Evolutionary conservation across 352 stramenopile genomes (phyloP), one percentile per base, ranked within the genome.

Genomic region (Phytopythium montanum): DNA sequence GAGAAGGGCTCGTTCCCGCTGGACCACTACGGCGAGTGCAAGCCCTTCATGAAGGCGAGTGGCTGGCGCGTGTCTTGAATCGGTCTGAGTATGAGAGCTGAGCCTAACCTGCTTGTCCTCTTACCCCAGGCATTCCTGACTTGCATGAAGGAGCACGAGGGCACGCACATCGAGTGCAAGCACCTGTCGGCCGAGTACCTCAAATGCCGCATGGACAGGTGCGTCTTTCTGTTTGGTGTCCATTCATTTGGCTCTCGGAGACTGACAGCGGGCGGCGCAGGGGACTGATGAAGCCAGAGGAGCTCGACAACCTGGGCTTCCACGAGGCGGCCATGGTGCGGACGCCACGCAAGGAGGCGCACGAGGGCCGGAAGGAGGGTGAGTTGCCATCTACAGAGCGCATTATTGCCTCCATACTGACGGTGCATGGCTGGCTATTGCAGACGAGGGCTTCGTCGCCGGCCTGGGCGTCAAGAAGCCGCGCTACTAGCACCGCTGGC

Each of bases 1-100:
- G 85, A 96, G 81, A 96, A 96, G 65, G 89, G 89, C 18, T 91
- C 85, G 50, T 97, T 97, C 75, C 89, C 89, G 31, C 73, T 97
- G 48, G 89, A 97, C 65, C 89, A 97, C 69, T 89, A 94, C 38
- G 84, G 85, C 60, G 89, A 96, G 65, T 97, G 89, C 80, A 96
- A 95, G 64, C 71, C 81, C 3, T 73, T 75, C 12, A 97, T 96
- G 86, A 85, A 93, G 68, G 81, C 87, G 28, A 39, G 62, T 75
- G 34, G 45, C 25, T 36, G 48, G 28, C 38, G 42, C 19, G 9
- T 49, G n/a, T n/a, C n/a, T n/a, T n/a, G 3, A 10, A 1, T 16
- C n/a, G 25, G 48, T 36, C 16, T 29, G 34, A 13, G 8, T 23
- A 26, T 18, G 36, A 14, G 36, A 5, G 36, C n/a, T 7, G 36